Evolutionary conservation across 768 basidiomycete species (phyloP), one percentile per base, ranked within the genome.

Genomic region (Rickenella mellea): DNA sequence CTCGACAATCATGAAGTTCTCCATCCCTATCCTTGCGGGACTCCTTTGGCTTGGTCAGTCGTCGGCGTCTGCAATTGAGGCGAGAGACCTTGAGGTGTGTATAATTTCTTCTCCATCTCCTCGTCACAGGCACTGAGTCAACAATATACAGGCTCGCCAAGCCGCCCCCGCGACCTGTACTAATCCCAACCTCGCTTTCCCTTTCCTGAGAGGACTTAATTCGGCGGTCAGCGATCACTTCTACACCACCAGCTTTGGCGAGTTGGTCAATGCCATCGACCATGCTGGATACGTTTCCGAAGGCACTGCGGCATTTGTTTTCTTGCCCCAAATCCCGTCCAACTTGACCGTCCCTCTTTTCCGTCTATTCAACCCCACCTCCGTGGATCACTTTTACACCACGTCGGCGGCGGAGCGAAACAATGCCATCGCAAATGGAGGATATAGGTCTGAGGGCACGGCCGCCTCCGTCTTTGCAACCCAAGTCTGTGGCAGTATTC

Each of bases 351-450:
- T 49, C 26, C 55, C 53, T 6, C 48, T 56, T 12, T 52, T 43
- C 39, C 51, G 52, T 19, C 4, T 55, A 28, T 50, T 32, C 48
- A 51, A 27, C 39, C 19, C 28, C 7, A 9, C 22, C 11, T 35
- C 33, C 10, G 39, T 32, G 31, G 51, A 52, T 33, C 45, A 52
- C 31, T 49, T 53, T 38, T 55, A 51, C 45, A 55, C 53, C 11
- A 50, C 41, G 8, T 48, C 40, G 20, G 42, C 26, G n/a, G 5
- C 26, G 3, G 53, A 51, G 41, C 37, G 38, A 19, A 44, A 53
- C 32, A 33, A 35, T 4, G 47, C 49, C 5, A 31, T 55, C 17
- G 24, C 41, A 17, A 41, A 31, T 15, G 27, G 46, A 5, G 45
- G 47, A 5, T 48, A 44, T 36, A 28, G 25, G 6, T 17, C 45